Conservation (phyloP, 2,329 filamentous ascomycete genomes). For the Paracorniculantispora psalliotae region DNA sequence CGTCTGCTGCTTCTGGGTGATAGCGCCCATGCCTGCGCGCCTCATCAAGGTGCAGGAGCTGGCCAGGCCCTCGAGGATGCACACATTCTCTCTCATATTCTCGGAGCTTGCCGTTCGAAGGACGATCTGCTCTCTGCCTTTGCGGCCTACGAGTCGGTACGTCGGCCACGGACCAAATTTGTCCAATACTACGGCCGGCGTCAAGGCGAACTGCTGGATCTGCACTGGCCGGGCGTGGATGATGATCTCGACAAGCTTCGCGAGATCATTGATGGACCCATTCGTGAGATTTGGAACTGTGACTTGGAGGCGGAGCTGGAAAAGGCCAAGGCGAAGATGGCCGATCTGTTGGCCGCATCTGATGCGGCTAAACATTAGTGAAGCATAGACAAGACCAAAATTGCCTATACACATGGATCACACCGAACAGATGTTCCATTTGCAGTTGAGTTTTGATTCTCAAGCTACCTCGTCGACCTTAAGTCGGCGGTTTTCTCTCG, state of each 20-base stretch:
- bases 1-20: constrained; percentile 15
- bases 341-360: neutral
- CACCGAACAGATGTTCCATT: too few relatives aligned
- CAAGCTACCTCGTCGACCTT: too few relatives aligned
- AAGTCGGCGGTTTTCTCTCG: too few relatives aligned
- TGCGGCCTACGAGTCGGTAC: constrained; percentile 9
- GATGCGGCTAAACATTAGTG: neutral
- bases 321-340: constrained; percentile 7
- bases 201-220: constrained; percentile 13
- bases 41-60: constrained; percentile 14
- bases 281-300: constrained; percentile 11
- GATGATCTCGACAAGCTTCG: constrained; percentile 9
- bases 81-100: constrained; percentile 11
- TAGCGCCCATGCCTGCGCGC: constrained; percentile 16
- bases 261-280: neutral
- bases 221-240: constrained; percentile 2
- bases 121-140: constrained; percentile 5
- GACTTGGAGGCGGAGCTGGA: constrained; percentile 13
- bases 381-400: too few relatives aligned
- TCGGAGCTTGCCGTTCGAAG: constrained; percentile 6
- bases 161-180: constrained; percentile 9
- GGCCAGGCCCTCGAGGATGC: constrained; percentile 15
- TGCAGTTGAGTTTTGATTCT: too few relatives aligned
- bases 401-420: too few relatives aligned
- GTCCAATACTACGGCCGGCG: constrained; percentile 11